Conservation (phyloP, 2,329 filamentous ascomycete species). For the Graphilbum fragrans region DNA sequence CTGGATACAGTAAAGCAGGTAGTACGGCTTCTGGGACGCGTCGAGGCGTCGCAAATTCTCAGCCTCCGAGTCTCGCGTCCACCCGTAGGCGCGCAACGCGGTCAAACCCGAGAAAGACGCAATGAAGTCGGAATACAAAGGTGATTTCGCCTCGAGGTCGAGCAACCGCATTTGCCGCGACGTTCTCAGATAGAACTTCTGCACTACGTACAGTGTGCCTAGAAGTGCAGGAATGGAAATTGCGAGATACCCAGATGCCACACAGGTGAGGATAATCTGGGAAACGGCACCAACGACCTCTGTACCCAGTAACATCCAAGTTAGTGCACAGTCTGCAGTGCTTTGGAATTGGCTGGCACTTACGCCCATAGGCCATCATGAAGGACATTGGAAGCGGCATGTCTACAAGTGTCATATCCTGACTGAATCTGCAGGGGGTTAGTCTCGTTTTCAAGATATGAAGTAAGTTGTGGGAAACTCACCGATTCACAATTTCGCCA, state of each 20-base stretch:
- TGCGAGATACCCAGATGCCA: conserved; percentile 28
- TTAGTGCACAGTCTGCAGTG: too few species aligned
- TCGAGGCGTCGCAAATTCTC: conserved; percentile 36
- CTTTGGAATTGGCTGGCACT: conserved; percentile 8
- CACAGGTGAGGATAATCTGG: conserved; percentile 31
- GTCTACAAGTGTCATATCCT: conserved; percentile 31
- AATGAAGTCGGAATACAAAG: conserved; percentile 29
- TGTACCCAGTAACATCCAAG: conserved; percentile 2
- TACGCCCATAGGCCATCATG: conserved; percentile 3
- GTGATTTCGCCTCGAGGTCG: conserved; percentile 37
- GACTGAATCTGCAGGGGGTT: conserved; percentile 21
- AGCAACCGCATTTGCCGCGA: conserved; percentile 37
- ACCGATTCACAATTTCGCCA: conserved; percentile 20
- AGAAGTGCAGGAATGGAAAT: conserved; percentile 30
- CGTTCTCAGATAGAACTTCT: conserved; percentile 37
- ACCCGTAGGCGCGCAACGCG: conserved; percentile 41
- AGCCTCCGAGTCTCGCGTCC: conserved; percentile 28
- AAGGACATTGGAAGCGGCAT: conserved; percentile 8
- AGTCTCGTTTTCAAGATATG: not conserved
- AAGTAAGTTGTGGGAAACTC: conserved; percentile 5
- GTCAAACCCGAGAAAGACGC: conserved; percentile 33
- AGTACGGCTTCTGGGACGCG: conserved; percentile 41
- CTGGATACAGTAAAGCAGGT: conserved; percentile 43
- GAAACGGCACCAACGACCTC: conserved; percentile 24
- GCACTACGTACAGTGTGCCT: conserved; percentile 26